A percentile compares a stretch with the other conserved stretches of the same genome.
phyloP scores from a whole-genome alignment of 2,329 filamentous ascomycete genomes.

The Harringtonia aguacate region DNA sequence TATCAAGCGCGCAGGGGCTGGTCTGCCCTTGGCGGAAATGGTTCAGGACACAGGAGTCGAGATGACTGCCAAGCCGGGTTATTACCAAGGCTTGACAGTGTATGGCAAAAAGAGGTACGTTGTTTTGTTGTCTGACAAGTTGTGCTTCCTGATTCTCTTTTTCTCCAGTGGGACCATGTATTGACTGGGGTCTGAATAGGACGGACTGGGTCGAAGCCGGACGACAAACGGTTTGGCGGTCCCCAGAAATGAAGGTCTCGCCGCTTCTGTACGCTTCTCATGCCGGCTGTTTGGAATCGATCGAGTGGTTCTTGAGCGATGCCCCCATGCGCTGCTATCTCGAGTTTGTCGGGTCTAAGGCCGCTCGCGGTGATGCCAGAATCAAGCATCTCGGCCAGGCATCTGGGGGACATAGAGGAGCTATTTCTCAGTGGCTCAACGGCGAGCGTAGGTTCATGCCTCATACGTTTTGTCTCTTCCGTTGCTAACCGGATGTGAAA shows the following conservation, averaged over 20 bases:
- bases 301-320: constrained; percentile 71
- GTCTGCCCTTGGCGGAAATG: constrained; percentile 57
- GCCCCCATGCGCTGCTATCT: constrained; percentile 56
- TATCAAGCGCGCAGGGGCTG: constrained; percentile 56
- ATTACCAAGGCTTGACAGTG: constrained; percentile 68
- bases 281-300: constrained; percentile 49
- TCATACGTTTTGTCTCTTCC: no score
- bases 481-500: no score
- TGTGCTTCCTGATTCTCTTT: no score
- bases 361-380: constrained; percentile 48
- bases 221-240: constrained; percentile 29
- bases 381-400: constrained; percentile 50
- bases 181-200: no score
- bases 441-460: constrained; percentile 38
- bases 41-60: constrained; percentile 55
- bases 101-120: constrained; percentile 57
- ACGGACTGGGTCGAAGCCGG: constrained; percentile 63
- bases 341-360: constrained; percentile 52
- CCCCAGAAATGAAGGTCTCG: constrained; percentile 33
- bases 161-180: no score
- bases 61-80: constrained; percentile 52
- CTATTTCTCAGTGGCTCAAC: constrained; percentile 51
- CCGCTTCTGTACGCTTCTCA: constrained; percentile 51
- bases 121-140: not conserved
- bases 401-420: constrained; percentile 51